Conservation (phyloP, 2,329 filamentous ascomycete species). For the Talaromyces sp. region DNA sequence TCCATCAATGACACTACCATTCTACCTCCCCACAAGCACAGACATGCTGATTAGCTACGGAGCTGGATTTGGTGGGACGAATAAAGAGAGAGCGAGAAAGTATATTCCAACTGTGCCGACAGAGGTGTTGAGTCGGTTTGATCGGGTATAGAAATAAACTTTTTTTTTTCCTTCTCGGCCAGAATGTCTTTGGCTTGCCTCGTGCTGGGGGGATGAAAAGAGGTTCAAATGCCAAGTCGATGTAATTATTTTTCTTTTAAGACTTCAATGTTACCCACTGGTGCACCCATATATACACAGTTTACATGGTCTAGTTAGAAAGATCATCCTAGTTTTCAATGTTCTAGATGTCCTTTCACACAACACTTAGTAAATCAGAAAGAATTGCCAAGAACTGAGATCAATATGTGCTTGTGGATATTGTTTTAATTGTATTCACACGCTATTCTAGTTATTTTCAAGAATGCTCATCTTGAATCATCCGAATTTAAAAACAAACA, state of each 20-base stretch:
- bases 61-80: constrained; percentile 87
- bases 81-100: constrained; percentile 85
- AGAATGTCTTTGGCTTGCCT: background rate
- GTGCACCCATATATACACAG: background rate
- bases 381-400: too few relatives aligned
- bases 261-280: background rate
- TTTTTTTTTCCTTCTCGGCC: background rate
- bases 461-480: background rate
- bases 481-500: background rate
- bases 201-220: background rate
- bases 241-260: background rate
- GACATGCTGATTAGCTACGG: constrained; percentile 97
- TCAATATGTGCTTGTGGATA: background rate
- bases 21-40: constrained; percentile 89
- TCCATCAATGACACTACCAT: constrained; percentile 86
- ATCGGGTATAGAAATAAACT: constrained; percentile 40
- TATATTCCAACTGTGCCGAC: constrained; percentile 94
- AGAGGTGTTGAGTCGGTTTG: constrained; percentile 85
- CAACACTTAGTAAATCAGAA: too few relatives aligned
- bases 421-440: background rate
- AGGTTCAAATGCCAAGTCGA: background rate
- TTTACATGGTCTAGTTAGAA: background rate
- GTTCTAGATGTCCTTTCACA: too few relatives aligned
- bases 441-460: background rate
- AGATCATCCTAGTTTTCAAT: too few relatives aligned